A percentile compares a stretch with the other conserved stretches of the same genome.
Evolutionary conservation across 768 basidiomycete species (phyloP).

Genomic region (Boletus speciosus): DNA sequence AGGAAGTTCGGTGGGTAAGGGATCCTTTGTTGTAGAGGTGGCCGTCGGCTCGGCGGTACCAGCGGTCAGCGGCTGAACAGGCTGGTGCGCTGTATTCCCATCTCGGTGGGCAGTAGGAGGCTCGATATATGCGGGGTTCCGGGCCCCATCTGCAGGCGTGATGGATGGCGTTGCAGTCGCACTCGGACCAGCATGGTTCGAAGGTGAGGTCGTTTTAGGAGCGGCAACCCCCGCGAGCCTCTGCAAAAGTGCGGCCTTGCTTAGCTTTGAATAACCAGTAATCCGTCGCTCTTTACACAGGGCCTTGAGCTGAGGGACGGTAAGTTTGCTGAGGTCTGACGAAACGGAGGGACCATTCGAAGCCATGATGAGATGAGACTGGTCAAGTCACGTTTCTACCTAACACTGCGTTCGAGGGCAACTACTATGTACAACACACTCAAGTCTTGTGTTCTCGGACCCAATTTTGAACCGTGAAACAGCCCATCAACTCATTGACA

Average conservation of each 20-base stretch:
- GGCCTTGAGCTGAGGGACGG: conserved; percentile 60
- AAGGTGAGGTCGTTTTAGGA: background rate
- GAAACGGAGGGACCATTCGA: background rate
- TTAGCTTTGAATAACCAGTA: conserved; percentile 64
- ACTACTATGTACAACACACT: background rate
- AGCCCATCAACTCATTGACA: conserved; percentile 15
- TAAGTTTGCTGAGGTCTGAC: conserved; percentile 37
- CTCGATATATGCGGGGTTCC: background rate
- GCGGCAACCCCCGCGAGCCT: conserved; percentile 32
- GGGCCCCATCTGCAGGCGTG: background rate
- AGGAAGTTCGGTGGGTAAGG: background rate
- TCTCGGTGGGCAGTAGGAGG: background rate
- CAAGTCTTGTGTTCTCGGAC: conserved; percentile 10
- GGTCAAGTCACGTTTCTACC: background rate
- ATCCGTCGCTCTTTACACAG: conserved; percentile 64
- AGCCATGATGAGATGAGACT: conserved; percentile 7
- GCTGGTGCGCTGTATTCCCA: background rate
- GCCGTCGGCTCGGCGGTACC: background rate
- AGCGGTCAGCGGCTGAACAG: background rate
- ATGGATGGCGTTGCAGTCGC: background rate
- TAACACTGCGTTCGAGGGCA: too few species aligned
- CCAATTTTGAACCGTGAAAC: conserved; percentile 15
- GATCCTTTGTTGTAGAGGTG: background rate
- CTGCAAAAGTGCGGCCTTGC: conserved; percentile 53
- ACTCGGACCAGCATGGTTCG: background rate